Base-by-base conservation (phyloP, 2,329 filamentous ascomycete genomes). In the Penicillium sp. region DNA sequence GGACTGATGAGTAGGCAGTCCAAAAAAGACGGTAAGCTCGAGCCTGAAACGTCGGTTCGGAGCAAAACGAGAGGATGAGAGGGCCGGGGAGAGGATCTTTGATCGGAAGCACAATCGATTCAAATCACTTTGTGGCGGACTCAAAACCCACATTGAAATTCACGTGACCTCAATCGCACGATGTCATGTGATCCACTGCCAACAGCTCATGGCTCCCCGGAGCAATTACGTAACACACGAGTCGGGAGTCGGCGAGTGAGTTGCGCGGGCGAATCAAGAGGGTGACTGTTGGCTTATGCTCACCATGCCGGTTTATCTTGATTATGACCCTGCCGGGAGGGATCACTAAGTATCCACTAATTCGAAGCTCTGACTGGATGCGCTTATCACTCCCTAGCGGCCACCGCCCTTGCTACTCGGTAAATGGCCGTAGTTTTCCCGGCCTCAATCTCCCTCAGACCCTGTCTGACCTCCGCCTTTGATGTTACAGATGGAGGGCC, bases 61-160 rank as follows among this genome's bases (percentile, higher is more conserved):
- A 56, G 51, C 50, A 51, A 49, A 51, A 44, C 22, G 51, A 60
- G 46, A 46, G 31, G 46, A 46, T 44, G 42, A 20, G 31, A 38
- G 46, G 44, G 46, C 43, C 43, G 42, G 49, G n/a, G 41, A 44
- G 36, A 54, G 52, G 50, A 52, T 57, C 58, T 57, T 60, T 56
- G 55, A 56, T 60, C 57, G 54, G 51, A 55, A 60, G 60, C 63
- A 65, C 61, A 67, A 63, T 66, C 54, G 49, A 57, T 44, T 64
- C 58, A 66, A 67, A 64, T 68, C 65, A 51, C 65, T 66, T 70
- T 69, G 68, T 70, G 68, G 66, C 66, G 66, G 67, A 48, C 63
- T 64, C 67, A 70, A 71, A 71, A 70, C 67, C 68, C 68, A 70
- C 68, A 68, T 64, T 66, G 59, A 51, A 44, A 27, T 38, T 50